These are phyloP conservation scores for Gigaspora rosea DNA, from an alignment of 192 early-diverging fungal genomes.

Conservation along the genomic window DNA sequence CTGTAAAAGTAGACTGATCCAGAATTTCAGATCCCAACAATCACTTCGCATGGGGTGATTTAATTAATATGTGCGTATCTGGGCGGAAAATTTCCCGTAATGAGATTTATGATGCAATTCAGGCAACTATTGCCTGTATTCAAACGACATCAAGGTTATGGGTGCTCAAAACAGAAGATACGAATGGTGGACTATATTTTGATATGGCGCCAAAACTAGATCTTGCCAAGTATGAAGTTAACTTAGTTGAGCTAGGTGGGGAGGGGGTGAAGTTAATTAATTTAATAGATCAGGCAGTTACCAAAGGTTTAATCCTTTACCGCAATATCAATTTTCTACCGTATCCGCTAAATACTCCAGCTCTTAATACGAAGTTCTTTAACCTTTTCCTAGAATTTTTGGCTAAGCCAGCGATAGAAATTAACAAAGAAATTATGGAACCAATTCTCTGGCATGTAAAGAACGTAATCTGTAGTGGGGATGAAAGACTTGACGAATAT, in stretches of 20 bases:
- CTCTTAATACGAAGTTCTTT: no score
- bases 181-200: neutral
- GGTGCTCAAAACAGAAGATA: constrained; percentile 10
- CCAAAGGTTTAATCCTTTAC: no score
- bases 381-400: no score
- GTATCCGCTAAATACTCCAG: no score
- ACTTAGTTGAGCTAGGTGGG: constrained; percentile 2
- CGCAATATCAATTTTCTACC: no score
- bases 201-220: no score
- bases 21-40: constrained; percentile 14
- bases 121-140: constrained; percentile 12
- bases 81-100: neutral
- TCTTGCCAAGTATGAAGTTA: neutral
- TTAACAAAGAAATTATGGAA: no score
- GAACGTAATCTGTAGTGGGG: no score
- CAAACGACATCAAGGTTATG: constrained; percentile 14
- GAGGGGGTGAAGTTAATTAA: neutral
- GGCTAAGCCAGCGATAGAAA: no score
- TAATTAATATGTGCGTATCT: constrained; percentile 14
- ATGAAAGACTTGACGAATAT: no score
- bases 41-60: neutral
- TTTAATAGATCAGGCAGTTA: no score
- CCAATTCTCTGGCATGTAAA: no score
- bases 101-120: neutral
- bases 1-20: neutral